Evolutionary conservation across 805 yeast genomes (phyloP).

Genomic region (Saturnispora sanitii): DNA sequence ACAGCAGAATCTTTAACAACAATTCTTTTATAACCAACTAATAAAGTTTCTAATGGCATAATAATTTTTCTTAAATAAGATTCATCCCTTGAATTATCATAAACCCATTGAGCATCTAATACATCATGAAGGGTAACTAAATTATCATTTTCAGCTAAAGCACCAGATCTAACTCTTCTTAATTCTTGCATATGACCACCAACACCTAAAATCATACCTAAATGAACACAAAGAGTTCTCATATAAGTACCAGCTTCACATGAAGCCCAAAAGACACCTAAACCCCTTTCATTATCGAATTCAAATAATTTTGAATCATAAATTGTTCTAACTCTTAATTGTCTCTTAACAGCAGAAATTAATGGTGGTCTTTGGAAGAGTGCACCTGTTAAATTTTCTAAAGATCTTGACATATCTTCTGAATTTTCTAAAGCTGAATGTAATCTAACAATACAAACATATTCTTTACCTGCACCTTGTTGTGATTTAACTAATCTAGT

Average conservation of each 20-base stretch:
- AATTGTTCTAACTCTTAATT: slow-evolving; percentile 94
- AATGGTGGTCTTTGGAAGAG: slow-evolving; percentile 98
- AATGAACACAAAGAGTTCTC: slow-evolving; percentile 98
- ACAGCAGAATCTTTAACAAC: slow-evolving; percentile 91
- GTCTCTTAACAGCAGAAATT: slow-evolving; percentile 98
- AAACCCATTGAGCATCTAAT: slow-evolving; percentile 95
- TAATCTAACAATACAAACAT: slow-evolving; percentile 92
- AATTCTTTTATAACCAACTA: slow-evolving; percentile 92
- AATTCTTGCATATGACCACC: slow-evolving; percentile 99
- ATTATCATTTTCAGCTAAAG: slow-evolving; percentile 80
- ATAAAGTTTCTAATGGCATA: slow-evolving; percentile 87
- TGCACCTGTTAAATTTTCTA: slow-evolving; percentile 97
- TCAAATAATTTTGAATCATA: slow-evolving; percentile 93
- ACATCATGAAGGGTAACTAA: slow-evolving; percentile 96
- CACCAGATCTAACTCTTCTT: slow-evolving; percentile 98
- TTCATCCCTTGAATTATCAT: slow-evolving; percentile 96
- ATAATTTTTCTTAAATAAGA: slow-evolving; percentile 87
- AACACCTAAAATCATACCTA: slow-evolving; percentile 96
- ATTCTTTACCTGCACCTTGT: slow-evolving; percentile 99
- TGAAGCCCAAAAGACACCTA: slow-evolving; percentile 98
- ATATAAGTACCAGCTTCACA: slow-evolving; percentile 99
- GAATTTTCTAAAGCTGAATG: slow-evolving; percentile 90
- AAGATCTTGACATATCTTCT: slow-evolving; percentile 71
- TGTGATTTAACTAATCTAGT: slow-evolving; percentile 96
- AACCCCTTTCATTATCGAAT: slow-evolving; percentile 92